A percentile compares a stretch with the other conserved stretches of the same genome.
Evolutionary conservation across 768 basidiomycete genomes (phyloP).

Genomic region (Boletus rubescentipes): DNA sequence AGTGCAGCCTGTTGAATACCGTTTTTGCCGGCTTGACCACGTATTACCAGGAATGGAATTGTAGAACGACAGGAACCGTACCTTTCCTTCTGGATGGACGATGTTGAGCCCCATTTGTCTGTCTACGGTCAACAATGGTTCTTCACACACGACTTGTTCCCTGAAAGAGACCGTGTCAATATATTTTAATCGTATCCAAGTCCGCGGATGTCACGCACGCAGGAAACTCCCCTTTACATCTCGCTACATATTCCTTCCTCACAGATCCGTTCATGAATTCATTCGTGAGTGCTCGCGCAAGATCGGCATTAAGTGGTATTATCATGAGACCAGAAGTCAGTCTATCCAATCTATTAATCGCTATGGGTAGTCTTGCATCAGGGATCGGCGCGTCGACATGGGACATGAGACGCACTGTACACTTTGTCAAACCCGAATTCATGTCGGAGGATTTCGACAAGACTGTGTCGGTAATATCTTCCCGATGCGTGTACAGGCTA

Average conservation of each 20-base stretch:
- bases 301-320: slow-evolving; percentile 67
- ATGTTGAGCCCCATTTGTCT: slow-evolving; percentile 96
- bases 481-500: slow-evolving; percentile 93
- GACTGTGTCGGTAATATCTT: slow-evolving; percentile 83
- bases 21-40: slow-evolving; percentile 77
- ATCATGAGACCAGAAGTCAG: slow-evolving; percentile 97
- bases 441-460: slow-evolving; percentile 79
- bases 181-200: not conserved
- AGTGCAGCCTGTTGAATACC: slow-evolving; percentile 77
- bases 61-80: slow-evolving; percentile 27
- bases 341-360: slow-evolving; percentile 91
- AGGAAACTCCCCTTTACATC: slow-evolving; percentile 84
- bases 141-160: slow-evolving; percentile 77
- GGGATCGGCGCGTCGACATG: not conserved
- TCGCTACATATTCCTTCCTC: slow-evolving; percentile 89
- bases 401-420: slow-evolving; percentile 61
- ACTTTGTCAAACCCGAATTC: slow-evolving; percentile 83
- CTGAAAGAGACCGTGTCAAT: slow-evolving; percentile 37
- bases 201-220: slow-evolving; percentile 49
- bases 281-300: slow-evolving; percentile 67
- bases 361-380: slow-evolving; percentile 39
- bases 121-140: slow-evolving; percentile 89
- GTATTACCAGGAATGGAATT: not conserved
- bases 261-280: slow-evolving; percentile 85
- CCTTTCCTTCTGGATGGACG: slow-evolving; percentile 94